A percentile compares a stretch with the other conserved stretches of the same genome.
phyloP scores from a whole-genome alignment of 2,329 filamentous ascomycete species.

The Tolypocladium tropicale region DNA sequence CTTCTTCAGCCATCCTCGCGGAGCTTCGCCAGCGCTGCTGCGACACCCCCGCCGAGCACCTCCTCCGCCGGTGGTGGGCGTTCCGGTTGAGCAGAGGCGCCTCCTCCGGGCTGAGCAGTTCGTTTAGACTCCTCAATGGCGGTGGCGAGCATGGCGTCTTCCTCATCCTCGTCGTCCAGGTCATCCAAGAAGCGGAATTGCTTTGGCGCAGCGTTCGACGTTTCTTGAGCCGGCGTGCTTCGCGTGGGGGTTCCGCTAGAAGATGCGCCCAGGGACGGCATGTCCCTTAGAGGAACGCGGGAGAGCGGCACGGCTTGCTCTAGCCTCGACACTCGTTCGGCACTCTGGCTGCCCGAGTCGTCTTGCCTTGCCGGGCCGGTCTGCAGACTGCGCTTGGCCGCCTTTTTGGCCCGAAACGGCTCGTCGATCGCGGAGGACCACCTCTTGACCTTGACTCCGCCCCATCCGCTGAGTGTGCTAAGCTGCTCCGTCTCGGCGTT shows the following conservation, averaged over 20 bases:
- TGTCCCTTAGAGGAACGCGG: conserved; percentile 29
- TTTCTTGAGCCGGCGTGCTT: background rate
- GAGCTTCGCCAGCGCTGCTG: conserved; percentile 50
- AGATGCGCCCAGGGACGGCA: conserved; percentile 13
- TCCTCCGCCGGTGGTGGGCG: conserved; percentile 14
- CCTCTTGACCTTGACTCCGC: conserved; percentile 82
- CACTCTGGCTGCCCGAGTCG: conserved; percentile 3
- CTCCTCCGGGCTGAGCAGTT: conserved; percentile 19
- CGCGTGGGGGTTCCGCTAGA: background rate
- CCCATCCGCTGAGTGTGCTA: conserved; percentile 80
- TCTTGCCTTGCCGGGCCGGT: conserved; percentile 1
- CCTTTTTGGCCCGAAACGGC: conserved; percentile 68
- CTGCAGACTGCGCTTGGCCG: conserved; percentile 37
- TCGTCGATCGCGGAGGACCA: conserved; percentile 78
- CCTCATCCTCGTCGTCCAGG: conserved; percentile 35
- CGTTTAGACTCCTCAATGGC: conserved; percentile 36
- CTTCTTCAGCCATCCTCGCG: conserved; percentile 26
- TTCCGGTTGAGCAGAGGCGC: conserved; percentile 5
- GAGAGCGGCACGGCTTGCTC: conserved; percentile 30
- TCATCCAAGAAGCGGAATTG: conserved; percentile 30
- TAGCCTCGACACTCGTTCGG: conserved; percentile 15
- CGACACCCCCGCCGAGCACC: conserved; percentile 45
- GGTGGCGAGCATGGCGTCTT: conserved; percentile 28
- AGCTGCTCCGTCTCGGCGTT: conserved; percentile 85
- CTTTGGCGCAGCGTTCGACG: conserved; percentile 6